Base-by-base conservation (phyloP, 805 yeast species). In the Candida sonorensis region DNA sequence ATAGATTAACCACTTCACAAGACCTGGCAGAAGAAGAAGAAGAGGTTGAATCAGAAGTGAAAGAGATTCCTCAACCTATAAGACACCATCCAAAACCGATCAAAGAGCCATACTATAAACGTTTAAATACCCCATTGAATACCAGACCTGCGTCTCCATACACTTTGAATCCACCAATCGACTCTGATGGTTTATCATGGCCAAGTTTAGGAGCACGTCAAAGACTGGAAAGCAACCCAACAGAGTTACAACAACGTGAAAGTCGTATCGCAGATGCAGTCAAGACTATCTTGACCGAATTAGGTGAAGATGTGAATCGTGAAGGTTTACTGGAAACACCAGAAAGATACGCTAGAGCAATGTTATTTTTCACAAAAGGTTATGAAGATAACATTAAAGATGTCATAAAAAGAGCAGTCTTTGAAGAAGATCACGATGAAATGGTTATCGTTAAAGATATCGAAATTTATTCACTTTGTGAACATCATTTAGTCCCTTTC, bases 381-480 rank as follows among this genome's bases (percentile, higher is more conserved):
- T 92, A 92, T 53, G 95, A 90, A 59, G 95, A 88, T 46, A 88
- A 87, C 55, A 81, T 92, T 38, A 71, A 84, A 41, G 95, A 85
- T 52, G 95, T 87, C 17, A 82, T 92, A 51, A 90, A 92, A 49
- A 71, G 88, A 39, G 98, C 98, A 0, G 94, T 92, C 6, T 92
- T 92, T 48, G 97, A 92, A 56, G 97, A 92, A 56, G 95, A 92
- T 55, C 98, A 92, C 55, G 97, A 92, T 57, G 99, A 92, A 55
- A 92, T 92, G 97, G 97, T 92, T 29, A 88, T 92, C 42, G 98
- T 92, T 17, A 73, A 90, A 52, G 97, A 92, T 58, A 92, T 92
- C 36, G 95, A 86, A 47, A 75, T 92, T 33, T 83, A 79, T 56
- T 85, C 96, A 3, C 66, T 92, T 33, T 92, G 99, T 61, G 99